Base-by-base conservation (phyloP, 805 yeast species). In the Zygotorulaspora florentina region DNA sequence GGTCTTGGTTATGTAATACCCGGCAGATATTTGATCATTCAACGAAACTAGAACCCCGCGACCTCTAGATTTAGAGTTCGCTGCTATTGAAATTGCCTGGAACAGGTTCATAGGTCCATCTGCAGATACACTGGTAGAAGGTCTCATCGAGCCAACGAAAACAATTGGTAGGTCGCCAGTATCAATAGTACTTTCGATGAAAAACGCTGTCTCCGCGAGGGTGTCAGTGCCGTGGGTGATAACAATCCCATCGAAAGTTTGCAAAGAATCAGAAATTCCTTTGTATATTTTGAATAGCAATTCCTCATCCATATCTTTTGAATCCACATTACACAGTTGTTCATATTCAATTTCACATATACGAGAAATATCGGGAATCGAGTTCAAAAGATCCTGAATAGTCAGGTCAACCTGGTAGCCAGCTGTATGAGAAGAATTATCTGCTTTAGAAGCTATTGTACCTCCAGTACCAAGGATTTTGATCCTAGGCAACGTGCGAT, bases 221-320 rank as follows among this genome's bases (percentile, higher is more conserved):
- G 85, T 77, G 55, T 81, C 87, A 7, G 87, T 81, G n/a, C 87
- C 87, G 59, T 81, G 87, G 1, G 85, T 81, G 31, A 81, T 76
- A 35, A 81, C 85, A 15, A 80, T 73, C 34, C 85, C 85, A 54
- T 78, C 80, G 51, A 70, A 76, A 12, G 59, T 61, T 35, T 64
- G 67, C 30, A 79, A 58, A 27, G 75, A 74, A 18, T 69, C 68
- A 10, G 72, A 62, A 15, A 81, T 70, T 45, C 75, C 74, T 36
- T 67, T 61, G 48, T 77, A 72, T 39, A 81, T 69, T 39, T 67
- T 64, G 43, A 72, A 55, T 45, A 81, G 64, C 35, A 77, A 74
- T 1, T 56, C 53, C 38, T 75, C 72, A 33, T 76, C 72, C 26
- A 81, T 70, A 47, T 79, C 80, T 48, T 77, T 79, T 2, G 85